phyloP scores from a whole-genome alignment of 495 filamentous ascomycete species.

The Cairneyella variabilis region DNA sequence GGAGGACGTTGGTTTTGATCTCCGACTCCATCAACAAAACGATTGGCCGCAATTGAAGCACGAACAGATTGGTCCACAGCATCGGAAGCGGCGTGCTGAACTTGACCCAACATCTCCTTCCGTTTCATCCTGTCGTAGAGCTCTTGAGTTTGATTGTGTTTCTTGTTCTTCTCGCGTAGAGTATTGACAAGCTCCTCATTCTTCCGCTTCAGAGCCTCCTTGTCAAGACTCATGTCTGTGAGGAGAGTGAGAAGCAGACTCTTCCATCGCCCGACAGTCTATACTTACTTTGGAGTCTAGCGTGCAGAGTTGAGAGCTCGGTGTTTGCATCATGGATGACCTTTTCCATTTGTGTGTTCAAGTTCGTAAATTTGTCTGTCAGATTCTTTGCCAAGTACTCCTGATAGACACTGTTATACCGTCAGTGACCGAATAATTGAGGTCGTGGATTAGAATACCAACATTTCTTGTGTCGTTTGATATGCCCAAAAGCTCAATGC shows the following conservation, averaged over 20 bases:
- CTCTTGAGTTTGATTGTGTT: conserved; percentile 74
- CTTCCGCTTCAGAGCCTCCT: conserved; percentile 66
- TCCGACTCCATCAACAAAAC: conserved; percentile 20
- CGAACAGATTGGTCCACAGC: conserved; percentile 57
- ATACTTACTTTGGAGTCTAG: conserved; percentile 37
- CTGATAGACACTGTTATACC: conserved; percentile 65
- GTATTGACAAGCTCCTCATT: conserved; percentile 70
- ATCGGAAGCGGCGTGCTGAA: conserved; percentile 66
- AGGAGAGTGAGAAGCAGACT: conserved; percentile 5
- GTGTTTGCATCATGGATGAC: conserved; percentile 77
- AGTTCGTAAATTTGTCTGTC: conserved; percentile 65
- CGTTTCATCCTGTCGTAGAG: conserved; percentile 82
- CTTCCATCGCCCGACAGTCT: neutral
- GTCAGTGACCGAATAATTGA: conserved; percentile 12
- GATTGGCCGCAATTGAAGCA: conserved; percentile 16
- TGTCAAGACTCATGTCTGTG: conserved; percentile 60
- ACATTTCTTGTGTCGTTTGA: conserved; percentile 91
- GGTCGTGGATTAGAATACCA: conserved; percentile 11
- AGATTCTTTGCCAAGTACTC: conserved; percentile 69
- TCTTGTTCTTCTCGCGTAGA: conserved; percentile 69
- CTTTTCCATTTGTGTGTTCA: conserved; percentile 74
- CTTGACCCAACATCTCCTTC: conserved; percentile 62
- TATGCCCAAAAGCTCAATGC: conserved; percentile 88
- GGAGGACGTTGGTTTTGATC: conserved; percentile 11
- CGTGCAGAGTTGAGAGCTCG: conserved; percentile 65